These are phyloP conservation scores for Pezicula neosporulosa DNA, from an alignment of 2,329 filamentous ascomycete genomes.

Conservation along the genomic window DNA sequence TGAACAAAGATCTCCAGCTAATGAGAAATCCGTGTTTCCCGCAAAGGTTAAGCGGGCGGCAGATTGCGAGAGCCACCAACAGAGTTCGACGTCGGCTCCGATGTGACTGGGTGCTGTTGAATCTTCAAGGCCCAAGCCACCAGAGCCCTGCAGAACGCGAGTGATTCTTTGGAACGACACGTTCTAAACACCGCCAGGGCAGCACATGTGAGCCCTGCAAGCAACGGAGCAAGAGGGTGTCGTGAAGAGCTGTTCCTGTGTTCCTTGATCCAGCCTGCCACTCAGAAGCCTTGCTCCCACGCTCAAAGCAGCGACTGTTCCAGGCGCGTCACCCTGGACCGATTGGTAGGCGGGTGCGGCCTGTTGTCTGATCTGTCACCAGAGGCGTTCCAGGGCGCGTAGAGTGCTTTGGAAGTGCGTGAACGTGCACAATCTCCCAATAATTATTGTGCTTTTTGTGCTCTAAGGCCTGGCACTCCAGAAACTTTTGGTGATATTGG, in stretches of 20 bases:
- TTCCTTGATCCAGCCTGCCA: not conserved
- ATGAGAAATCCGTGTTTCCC: too few relatives aligned
- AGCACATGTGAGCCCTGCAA: conserved; percentile 1
- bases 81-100: too few relatives aligned
- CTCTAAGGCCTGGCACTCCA: not conserved
- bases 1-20: too few relatives aligned
- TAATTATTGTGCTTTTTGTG: not conserved
- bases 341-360: conserved; percentile 17
- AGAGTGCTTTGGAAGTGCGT: conserved; percentile 8
- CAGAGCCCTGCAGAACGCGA: not conserved
- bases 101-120: too few relatives aligned
- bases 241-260: not conserved
- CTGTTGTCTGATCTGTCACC: conserved; percentile 17
- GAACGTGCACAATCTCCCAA: conserved; percentile 2
- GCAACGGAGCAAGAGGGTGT: too few relatives aligned
- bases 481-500: not conserved
- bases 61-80: too few relatives aligned
- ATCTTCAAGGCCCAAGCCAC: not conserved
- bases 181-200: too few relatives aligned
- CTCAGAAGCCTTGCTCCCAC: not conserved
- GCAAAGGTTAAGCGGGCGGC: too few relatives aligned
- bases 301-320: conserved; percentile 26
- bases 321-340: conserved; percentile 13
- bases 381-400: conserved; percentile 25
- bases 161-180: too few relatives aligned